These are phyloP conservation scores for Malassezia nana DNA, from an alignment of 1,284 basidiomycete species.

Conservation along the genomic window DNA sequence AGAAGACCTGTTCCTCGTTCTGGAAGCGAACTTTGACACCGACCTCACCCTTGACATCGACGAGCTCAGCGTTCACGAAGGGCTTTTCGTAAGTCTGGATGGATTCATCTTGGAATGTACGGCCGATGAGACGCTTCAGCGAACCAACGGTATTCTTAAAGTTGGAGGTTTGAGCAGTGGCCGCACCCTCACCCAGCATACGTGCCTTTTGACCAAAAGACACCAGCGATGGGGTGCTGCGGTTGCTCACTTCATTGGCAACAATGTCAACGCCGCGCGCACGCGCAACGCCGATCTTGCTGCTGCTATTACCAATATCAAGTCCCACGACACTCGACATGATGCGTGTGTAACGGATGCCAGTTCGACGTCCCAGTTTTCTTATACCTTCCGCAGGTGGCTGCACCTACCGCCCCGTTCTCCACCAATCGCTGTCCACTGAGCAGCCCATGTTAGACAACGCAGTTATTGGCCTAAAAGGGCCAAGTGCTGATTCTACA, in stretches of 20 bases:
- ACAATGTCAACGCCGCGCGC: conserved; percentile 45
- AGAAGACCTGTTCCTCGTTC: conserved; percentile 41
- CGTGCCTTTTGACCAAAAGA: conserved; percentile 46
- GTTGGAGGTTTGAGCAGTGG: conserved; percentile 46
- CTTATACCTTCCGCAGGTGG: conserved; percentile 7
- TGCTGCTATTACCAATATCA: conserved; percentile 40
- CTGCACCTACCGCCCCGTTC: neutral
- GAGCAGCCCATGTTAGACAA: neutral
- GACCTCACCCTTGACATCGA: conserved; percentile 44
- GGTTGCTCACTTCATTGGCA: conserved; percentile 46
- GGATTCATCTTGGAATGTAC: conserved; percentile 37
- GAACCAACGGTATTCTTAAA: conserved; percentile 48
- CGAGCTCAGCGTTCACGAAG: conserved; percentile 46
- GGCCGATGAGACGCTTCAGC: conserved; percentile 46
- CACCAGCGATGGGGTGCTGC: conserved; percentile 44
- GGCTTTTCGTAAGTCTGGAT: conserved; percentile 45
- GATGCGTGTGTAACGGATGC: conserved; percentile 7
- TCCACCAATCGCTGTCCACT: neutral
- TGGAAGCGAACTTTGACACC: conserved; percentile 46
- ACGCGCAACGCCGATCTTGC: conserved; percentile 42
- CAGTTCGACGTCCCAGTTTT: neutral
- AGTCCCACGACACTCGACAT: conserved; percentile 46
- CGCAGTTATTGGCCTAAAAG: conserved; percentile 5
- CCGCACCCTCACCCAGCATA: conserved; percentile 45
- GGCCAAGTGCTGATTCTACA: conserved; percentile 9